These are phyloP conservation scores for Bryum argenteum DNA, from an alignment of 225 moss, liverwort and hornwort genomes.

Conservation along the genomic window DNA sequence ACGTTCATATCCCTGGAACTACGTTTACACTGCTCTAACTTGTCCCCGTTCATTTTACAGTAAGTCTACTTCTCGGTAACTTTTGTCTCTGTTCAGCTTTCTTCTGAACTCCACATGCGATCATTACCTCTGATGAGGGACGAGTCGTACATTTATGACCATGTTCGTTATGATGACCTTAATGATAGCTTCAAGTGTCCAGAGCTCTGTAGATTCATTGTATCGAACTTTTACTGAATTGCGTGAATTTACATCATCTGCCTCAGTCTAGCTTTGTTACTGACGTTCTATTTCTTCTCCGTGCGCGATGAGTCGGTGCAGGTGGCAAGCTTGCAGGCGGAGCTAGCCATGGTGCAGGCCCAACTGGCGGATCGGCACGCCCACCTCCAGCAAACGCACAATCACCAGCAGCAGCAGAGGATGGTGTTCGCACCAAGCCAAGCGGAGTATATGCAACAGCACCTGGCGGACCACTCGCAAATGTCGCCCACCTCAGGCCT, in stretches of 20 bases:
- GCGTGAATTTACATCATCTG: not conserved
- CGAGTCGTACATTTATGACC: not conserved
- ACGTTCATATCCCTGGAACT: not conserved
- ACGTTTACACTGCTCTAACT: too few relatives aligned
- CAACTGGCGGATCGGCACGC: constrained; percentile 79
- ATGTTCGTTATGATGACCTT: not conserved
- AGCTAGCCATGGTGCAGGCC: constrained; percentile 89
- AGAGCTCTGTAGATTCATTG: not conserved
- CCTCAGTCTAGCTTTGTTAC: not conserved
- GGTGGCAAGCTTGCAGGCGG: constrained; percentile 93
- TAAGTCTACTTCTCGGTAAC: not conserved
- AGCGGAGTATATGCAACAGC: constrained; percentile 52
- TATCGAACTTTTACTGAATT: too few relatives aligned
- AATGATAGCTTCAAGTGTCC: not conserved
- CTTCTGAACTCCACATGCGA: not conserved
- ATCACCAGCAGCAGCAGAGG: constrained; percentile 38
- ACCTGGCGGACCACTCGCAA: constrained; percentile 40
- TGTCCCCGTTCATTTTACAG: not conserved
- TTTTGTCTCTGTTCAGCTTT: not conserved
- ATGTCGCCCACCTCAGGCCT: constrained; percentile 48
- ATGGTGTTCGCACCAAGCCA: constrained; percentile 43
- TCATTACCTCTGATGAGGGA: not conserved
- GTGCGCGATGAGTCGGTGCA: constrained; percentile 25
- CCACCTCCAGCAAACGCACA: constrained; percentile 63
- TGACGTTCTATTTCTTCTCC: not conserved